phyloP scores from a whole-genome alignment of 169 alveolate genomes.

The Hepatocystis sp. region DNA sequence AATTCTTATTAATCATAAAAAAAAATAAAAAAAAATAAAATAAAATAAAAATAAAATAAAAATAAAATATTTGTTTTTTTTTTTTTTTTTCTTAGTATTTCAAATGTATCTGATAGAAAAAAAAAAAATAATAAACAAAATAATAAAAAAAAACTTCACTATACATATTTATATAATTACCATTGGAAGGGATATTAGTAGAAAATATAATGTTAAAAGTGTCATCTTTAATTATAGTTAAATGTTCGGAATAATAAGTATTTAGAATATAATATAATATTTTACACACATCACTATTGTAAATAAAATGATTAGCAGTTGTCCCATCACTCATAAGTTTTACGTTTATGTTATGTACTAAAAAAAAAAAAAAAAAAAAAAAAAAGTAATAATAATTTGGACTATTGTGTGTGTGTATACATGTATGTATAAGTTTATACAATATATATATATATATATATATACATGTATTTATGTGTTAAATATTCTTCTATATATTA shows the following conservation, averaged over 20 bases:
- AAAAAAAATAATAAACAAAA: background rate
- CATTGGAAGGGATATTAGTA: slow-evolving; percentile 70
- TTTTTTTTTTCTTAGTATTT: too few species aligned
- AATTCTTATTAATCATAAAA: slow-evolving; percentile 28
- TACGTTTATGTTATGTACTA: slow-evolving; percentile 41
- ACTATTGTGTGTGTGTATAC: background rate
- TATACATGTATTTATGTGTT: too few species aligned
- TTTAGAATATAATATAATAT: slow-evolving; percentile 60
- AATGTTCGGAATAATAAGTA: slow-evolving; percentile 38
- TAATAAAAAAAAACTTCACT: slow-evolving; percentile 2
- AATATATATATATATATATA: background rate
- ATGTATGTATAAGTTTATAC: background rate
- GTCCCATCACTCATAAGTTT: slow-evolving; percentile 62
- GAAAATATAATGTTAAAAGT: slow-evolving; percentile 58
- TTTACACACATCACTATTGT: slow-evolving; percentile 44
- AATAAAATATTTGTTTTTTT: too few species aligned
- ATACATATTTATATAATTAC: slow-evolving; percentile 13
- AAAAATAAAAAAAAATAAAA: too few species aligned
- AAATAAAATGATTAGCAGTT: slow-evolving; percentile 57
- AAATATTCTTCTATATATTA: too few species aligned
- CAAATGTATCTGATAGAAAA: background rate
- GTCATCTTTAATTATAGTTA: slow-evolving; percentile 62
- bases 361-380: slow-evolving; percentile 3
- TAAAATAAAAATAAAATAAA: too few species aligned
- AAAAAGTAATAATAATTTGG: background rate